A percentile compares a stretch with the other conserved stretches of the same genome.
Conservation (phyloP, 2,329 filamentous ascomycete species). For the Calonectria crousiana region DNA sequence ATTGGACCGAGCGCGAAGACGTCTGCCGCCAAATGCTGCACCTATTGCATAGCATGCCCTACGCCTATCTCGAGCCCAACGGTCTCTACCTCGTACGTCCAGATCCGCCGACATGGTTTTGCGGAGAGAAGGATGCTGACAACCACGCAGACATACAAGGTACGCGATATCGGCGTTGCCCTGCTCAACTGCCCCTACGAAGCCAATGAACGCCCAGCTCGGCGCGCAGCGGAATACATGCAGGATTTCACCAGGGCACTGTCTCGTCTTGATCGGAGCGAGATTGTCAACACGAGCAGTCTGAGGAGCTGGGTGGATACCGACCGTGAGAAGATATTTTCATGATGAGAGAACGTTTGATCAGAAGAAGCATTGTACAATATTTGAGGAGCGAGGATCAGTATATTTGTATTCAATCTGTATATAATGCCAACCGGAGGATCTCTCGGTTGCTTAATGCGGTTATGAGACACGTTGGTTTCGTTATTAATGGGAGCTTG, state of each 20-base stretch:
- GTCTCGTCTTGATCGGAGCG: conserved; percentile 47
- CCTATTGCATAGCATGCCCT: conserved; percentile 48
- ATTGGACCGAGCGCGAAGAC: conserved; percentile 51
- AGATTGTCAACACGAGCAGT: conserved; percentile 47
- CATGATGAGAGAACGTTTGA: background rate
- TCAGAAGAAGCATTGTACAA: background rate
- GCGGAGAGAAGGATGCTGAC: background rate
- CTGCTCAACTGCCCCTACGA: conserved; percentile 50
- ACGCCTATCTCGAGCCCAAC: conserved; percentile 49
- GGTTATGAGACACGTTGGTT: background rate
- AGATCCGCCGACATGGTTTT: background rate
- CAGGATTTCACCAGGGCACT: conserved; percentile 45
- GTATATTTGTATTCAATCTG: background rate
- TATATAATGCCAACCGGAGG: background rate
- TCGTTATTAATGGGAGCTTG: background rate
- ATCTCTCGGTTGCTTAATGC: background rate
- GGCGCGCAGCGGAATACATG: conserved; percentile 44
- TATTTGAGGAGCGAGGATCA: background rate
- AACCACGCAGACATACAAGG: conserved; percentile 44
- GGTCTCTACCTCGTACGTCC: conserved; percentile 48
- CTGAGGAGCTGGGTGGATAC: conserved; percentile 47
- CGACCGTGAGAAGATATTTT: conserved; percentile 13
- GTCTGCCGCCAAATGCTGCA: conserved; percentile 52
- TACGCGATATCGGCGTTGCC: conserved; percentile 50
- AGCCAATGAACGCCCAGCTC: conserved; percentile 38